A percentile compares a stretch with the other conserved stretches of the same genome.
These are phyloP conservation scores for Naganishia vishniacii DNA, from an alignment of 768 basidiomycete species.

Conservation along the genomic window DNA sequence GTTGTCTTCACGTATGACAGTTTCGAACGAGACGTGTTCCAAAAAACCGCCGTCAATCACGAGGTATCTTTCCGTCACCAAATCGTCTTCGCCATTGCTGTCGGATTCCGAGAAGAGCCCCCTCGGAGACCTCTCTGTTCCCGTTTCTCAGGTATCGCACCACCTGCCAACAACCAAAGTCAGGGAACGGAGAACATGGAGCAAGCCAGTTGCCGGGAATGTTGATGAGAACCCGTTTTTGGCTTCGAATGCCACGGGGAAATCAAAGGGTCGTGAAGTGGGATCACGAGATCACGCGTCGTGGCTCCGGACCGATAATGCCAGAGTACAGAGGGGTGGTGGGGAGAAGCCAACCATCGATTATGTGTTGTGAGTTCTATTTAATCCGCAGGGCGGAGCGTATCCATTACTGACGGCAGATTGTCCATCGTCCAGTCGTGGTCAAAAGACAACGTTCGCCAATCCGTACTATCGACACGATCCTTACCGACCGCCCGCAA, in stretches of 20 bases:
- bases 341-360: slow-evolving; percentile 21
- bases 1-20: neutral
- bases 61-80: slow-evolving; percentile 8
- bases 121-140: neutral
- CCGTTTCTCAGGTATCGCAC: too few species aligned
- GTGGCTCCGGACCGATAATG: slow-evolving; percentile 11
- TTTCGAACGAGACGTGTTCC: neutral
- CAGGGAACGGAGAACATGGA: slow-evolving; percentile 18
- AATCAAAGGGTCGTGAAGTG: neutral
- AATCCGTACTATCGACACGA: slow-evolving; percentile 23
- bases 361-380: slow-evolving; percentile 17
- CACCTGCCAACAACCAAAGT: neutral
- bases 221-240: slow-evolving; percentile 23
- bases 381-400: too few species aligned
- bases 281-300: neutral
- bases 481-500: slow-evolving; percentile 10
- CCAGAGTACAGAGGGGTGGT: neutral
- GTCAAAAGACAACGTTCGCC: slow-evolving; percentile 25
- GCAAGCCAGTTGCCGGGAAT: slow-evolving; percentile 10
- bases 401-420: neutral
- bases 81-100: neutral
- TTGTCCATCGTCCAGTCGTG: neutral
- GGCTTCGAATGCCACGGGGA: neutral
- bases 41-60: neutral
- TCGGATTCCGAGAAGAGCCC: neutral